Evolutionary conservation across 257 asterid species (phyloP), one percentile per base, ranked within the genome.

Genomic region (Knoxia roxburghii): DNA sequence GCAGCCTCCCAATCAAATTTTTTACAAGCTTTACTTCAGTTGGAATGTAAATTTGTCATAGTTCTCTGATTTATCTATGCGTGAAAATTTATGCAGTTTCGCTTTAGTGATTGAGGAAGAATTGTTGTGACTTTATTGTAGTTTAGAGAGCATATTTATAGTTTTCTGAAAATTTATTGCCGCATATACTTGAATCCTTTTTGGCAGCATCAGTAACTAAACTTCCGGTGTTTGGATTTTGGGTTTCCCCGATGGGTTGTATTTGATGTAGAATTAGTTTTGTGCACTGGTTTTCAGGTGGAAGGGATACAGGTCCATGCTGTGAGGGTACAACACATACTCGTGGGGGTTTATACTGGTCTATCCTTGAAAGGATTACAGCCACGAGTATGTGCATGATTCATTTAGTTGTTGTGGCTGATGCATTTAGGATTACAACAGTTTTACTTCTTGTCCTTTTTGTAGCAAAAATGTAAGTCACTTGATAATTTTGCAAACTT

Each of bases 311-410:
- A 58, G 45, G 96, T 91, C 74, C 98, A 89, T 75, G 98, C 98
- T 29, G 89, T 56, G 98, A 92, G 82, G 96, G 96, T 24, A 80
- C 79, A 81, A 87, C 96, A 48, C 87, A 79, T 78, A 89, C 98
- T 0, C 98, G 98, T 12, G 97, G 98, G 27, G 98, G 98, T 51
- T 81, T 83, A 26, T 86, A 90, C 75, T 92, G 96, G 98, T 56
- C 89, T 81, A 92, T 92, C 82, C 76, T 92, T n/a, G n/a, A n/a
- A n/a, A n/a, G n/a, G n/a, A n/a, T n/a, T n/a, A n/a, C n/a, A n/a
- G n/a, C n/a, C n/a, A n/a, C n/a, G n/a, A n/a, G n/a, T n/a, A n/a
- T n/a, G n/a, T n/a, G n/a, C n/a, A n/a, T n/a, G n/a, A n/a, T n/a
- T n/a, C n/a, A n/a, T n/a, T n/a, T n/a, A n/a, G n/a, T n/a, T n/a